Percentiles rank a stretch among this genome's conserved stretches.
These are phyloP conservation scores for Coffea humblotiana DNA, from an alignment of 305 asterid genomes.

Conservation along the genomic window DNA sequence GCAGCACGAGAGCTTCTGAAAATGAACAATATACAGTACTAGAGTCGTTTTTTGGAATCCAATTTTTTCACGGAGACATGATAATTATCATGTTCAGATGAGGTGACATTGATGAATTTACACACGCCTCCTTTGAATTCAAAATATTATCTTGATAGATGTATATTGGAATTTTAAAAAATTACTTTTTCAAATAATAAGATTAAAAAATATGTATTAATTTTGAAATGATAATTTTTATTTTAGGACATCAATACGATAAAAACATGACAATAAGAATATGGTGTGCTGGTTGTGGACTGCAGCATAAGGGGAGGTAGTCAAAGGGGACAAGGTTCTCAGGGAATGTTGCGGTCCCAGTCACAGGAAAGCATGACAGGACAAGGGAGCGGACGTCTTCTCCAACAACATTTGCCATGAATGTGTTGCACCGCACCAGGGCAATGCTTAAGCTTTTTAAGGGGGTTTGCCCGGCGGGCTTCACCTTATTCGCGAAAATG, in stretches of 20 bases:
- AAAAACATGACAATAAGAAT: too few relatives aligned
- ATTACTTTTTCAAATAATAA: too few relatives aligned
- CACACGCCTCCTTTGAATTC: too few relatives aligned
- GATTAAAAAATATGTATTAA: too few relatives aligned
- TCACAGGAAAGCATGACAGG: conserved; percentile 36
- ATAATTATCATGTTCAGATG: too few relatives aligned
- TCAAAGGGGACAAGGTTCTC: conserved; percentile 60
- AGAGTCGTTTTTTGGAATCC: too few relatives aligned
- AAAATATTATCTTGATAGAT: too few relatives aligned
- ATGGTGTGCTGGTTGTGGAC: background rate
- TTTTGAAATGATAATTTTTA: too few relatives aligned
- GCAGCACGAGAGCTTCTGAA: background rate
- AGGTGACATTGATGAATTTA: too few relatives aligned
- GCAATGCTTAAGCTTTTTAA: conserved; percentile 11
- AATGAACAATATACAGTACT: background rate
- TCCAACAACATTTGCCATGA: conserved; percentile 39
- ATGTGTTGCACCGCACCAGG: conserved; percentile 30
- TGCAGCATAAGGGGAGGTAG: conserved; percentile 20
- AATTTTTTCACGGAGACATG: too few relatives aligned
- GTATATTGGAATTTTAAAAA: too few relatives aligned
- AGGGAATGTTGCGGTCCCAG: conserved; percentile 73
- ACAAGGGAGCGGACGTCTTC: conserved; percentile 20
- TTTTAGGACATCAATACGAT: too few relatives aligned
- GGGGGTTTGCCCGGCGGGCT: background rate
- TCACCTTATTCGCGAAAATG: background rate